Evolutionary conservation across 129 eudicot species (phyloP), one percentile per base, ranked within the genome.

Genomic region (Flaveria sonorensis): DNA sequence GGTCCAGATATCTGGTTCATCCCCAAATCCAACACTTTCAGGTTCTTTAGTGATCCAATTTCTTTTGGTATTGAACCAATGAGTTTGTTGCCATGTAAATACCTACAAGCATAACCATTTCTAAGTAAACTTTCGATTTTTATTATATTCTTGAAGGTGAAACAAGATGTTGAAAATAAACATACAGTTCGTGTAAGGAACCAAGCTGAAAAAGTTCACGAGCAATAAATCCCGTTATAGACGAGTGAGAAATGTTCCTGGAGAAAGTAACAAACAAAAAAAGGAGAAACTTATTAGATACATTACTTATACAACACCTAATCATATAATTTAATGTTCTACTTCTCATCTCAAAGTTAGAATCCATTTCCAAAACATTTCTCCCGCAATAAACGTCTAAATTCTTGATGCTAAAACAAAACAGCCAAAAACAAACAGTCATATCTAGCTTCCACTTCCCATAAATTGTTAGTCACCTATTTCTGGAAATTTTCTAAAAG

Each of bases 1-100:
- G 92, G 86, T 72, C 99, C 99, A 50, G 99, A 83, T 73, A 95
- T 81, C 75, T 89, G 99, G 79, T 95, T 95, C 69, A 52, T 84
- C 57, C 97, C 96, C 81, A 95, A 84, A 88, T 95, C 99, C 81
- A 95, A 83, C 36, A 85, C 75, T 84, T 73, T 83, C 30, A 95
- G 87, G 76, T 85, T 53, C 76, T 89, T 89, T 84, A 95, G 66
- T 82, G 73, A 30, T 81, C 97, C 96, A 67, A 95, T 86, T 85
- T 91, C 97, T 84, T 86, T 95, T n/a, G 99, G 99, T 67, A 95
- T 91, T 59, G 89, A 72, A 76, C 99, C 97, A 45, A 91, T 87
- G 78, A 95, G 84, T 75, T 79, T 80, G 76, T 95, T 95, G 50
- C 88, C 96, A 85, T 85, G 93, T 76, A 95, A 81, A 81, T 87